phyloP scores from a whole-genome alignment of 441 rosid genomes.

The Lepidium campestre region DNA sequence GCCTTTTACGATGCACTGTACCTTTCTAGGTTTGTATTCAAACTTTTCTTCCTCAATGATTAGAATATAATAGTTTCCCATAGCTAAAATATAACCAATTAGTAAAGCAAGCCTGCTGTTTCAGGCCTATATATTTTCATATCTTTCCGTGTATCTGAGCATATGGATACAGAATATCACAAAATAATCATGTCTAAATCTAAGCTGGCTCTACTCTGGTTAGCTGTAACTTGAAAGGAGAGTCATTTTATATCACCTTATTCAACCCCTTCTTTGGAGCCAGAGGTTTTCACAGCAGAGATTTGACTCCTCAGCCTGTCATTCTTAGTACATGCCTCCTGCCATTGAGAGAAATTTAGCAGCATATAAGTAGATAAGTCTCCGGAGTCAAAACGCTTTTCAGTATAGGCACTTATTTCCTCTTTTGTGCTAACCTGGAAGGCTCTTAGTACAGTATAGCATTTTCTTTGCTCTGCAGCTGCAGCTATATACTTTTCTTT shows the following conservation, averaged over 20 bases:
- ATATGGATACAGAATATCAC: background rate
- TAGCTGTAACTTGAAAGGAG: background rate
- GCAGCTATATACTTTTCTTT: constrained; percentile 54
- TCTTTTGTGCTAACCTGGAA: constrained; percentile 47
- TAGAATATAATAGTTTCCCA: constrained; percentile 5
- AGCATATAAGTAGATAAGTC: background rate
- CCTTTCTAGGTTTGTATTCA: constrained; percentile 11
- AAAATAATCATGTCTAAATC: constrained; percentile 3
- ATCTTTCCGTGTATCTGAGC: background rate
- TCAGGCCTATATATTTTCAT: background rate
- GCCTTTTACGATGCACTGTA: background rate
- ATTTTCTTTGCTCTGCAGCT: constrained; percentile 53
- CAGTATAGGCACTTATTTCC: background rate
- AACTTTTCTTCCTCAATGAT: constrained; percentile 1
- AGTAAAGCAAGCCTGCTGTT: background rate
- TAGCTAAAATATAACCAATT: constrained; percentile 8
- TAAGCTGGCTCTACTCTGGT: background rate
- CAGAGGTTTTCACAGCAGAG: constrained; percentile 9
- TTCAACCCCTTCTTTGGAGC: constrained; percentile 2
- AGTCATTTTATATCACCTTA: constrained; percentile 8
- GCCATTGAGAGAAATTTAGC: constrained; percentile 16
- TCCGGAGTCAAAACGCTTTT: background rate
- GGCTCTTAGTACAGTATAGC: constrained; percentile 46
- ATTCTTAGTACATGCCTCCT: constrained; percentile 64
- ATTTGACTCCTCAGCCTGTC: constrained; percentile 36